These are phyloP conservation scores for Nakazawaea ishiwadae DNA, from an alignment of 805 yeast genomes.

Conservation along the genomic window DNA sequence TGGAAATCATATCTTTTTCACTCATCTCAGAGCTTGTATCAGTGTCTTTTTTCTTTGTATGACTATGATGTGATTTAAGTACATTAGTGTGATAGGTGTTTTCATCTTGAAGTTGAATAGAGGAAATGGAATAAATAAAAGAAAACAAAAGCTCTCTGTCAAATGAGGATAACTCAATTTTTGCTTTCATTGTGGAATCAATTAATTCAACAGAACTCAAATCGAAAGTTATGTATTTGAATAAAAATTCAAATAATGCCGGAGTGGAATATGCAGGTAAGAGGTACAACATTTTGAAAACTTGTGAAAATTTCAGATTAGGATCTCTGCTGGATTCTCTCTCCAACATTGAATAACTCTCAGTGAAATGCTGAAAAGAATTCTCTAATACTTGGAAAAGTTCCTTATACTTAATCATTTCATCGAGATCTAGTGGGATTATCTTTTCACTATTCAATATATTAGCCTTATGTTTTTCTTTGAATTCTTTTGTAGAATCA, in stretches of 20 bases:
- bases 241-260: slow-evolving; percentile 32
- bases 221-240: slow-evolving; percentile 41
- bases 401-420: slow-evolving; percentile 23
- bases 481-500: slow-evolving; percentile 31
- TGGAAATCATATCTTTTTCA: slow-evolving; percentile 13
- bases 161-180: slow-evolving; percentile 23
- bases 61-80: slow-evolving; percentile 16
- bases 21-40: slow-evolving; percentile 7
- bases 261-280: slow-evolving; percentile 26
- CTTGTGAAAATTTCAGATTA: slow-evolving; percentile 17
- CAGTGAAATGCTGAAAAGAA: slow-evolving; percentile 22
- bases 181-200: slow-evolving; percentile 27
- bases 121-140: slow-evolving; percentile 35
- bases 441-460: slow-evolving; percentile 22
- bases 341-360: slow-evolving; percentile 15
- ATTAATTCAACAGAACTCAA: slow-evolving; percentile 28
- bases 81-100: slow-evolving; percentile 13
- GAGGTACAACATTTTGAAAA: slow-evolving; percentile 30
- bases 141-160: slow-evolving; percentile 28
- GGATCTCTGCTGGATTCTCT: slow-evolving; percentile 14
- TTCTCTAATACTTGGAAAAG: slow-evolving; percentile 25
- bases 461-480: slow-evolving; percentile 29
- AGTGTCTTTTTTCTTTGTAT: slow-evolving; percentile 13
- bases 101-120: slow-evolving; percentile 24
- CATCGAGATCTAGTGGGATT: slow-evolving; percentile 23